These are phyloP conservation scores for Prunus campanulata DNA, from an alignment of 306 rosid genomes.

Conservation along the genomic window DNA sequence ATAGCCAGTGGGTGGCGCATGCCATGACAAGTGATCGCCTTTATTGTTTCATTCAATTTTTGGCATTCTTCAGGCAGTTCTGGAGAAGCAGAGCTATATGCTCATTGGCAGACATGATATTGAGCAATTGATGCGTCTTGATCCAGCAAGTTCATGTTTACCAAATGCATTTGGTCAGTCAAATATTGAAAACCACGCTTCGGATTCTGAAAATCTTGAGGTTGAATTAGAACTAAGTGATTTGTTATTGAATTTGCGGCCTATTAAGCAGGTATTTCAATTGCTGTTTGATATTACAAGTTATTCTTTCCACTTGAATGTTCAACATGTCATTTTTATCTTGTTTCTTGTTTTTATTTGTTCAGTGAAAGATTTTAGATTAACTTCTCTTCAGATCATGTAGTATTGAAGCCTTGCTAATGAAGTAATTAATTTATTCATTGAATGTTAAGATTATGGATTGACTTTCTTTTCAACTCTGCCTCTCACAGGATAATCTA, in stretches of 20 bases:
- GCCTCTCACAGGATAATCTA: constrained; percentile 71
- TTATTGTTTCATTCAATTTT: background rate
- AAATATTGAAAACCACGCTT: constrained; percentile 42
- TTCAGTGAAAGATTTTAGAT: background rate
- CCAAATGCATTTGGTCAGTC: constrained; percentile 54
- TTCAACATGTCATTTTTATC: constrained; percentile 1
- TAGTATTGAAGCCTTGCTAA: constrained; percentile 11
- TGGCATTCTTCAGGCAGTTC: constrained; percentile 72
- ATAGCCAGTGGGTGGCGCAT: background rate
- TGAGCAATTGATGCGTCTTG: constrained; percentile 87
- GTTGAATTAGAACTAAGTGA: constrained; percentile 73
- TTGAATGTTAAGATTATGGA: constrained; percentile 5
- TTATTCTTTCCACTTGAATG: constrained; percentile 2
- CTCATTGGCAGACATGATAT: constrained; percentile 97
- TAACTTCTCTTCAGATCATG: background rate
- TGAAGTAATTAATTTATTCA: background rate
- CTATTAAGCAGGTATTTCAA: constrained; percentile 84
- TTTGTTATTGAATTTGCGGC: constrained; percentile 67
- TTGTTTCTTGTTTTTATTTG: constrained; percentile 1
- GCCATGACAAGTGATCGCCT: background rate
- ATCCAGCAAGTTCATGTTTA: constrained; percentile 74
- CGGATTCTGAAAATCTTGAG: constrained; percentile 78
- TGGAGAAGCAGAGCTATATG: constrained; percentile 99
- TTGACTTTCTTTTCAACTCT: constrained; percentile 18
- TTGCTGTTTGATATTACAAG: constrained; percentile 10